Base-by-base conservation (phyloP, 2,329 filamentous ascomycete species). In the Grosmannia serpens region DNA sequence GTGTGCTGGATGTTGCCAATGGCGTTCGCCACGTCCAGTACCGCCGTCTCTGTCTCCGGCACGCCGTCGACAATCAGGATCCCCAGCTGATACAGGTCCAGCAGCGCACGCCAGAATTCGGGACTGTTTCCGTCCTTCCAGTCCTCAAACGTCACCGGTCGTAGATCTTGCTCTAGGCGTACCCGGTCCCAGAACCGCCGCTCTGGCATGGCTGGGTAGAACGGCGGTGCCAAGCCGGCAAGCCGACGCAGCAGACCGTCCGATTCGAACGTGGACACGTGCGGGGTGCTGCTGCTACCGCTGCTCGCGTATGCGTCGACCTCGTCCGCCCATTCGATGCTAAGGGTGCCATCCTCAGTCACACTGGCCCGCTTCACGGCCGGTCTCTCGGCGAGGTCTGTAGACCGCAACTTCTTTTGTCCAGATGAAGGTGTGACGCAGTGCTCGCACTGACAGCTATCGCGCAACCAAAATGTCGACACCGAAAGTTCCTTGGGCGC, bases 1-100 rank as follows among this genome's bases (percentile, higher is more conserved):
- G 91, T 94, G 65, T 90, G 85, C 67, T 90, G 87, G 29, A 96
- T 74, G 38, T 82, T 82, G 1, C 91, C 91, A 60, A 97, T 88
- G 56, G 85, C 82, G 4, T 77, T 76, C 2, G 85, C 87, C 59
- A 97, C 83, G 26, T 77, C 73, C 46, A 82, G 78, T 5, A 96
- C 86, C 5, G 84, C 79, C 1, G 77, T 71, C 61, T 87, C 81
- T 20, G 81, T 79, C 11, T 84, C 75, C 0, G 92, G 91, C 7
- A 96, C 86, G 61, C 83, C 80, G 54, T 80, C 82, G 31, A 97
- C 71, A 70, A 95, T 89, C 20, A 96, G 73, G 0, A 97, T 74
- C 0, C 94, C 94, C 55, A 85, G 79, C 35, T 73, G 73, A 41
- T 80, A 73, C 4, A 97, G 75, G 55, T 84, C 78, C 15, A 74